Percentiles rank a stretch among this genome's conserved stretches.
Evolutionary conservation across 352 stramenopile genomes (phyloP).

Genomic region (Thalassiosira delicatula): DNA sequence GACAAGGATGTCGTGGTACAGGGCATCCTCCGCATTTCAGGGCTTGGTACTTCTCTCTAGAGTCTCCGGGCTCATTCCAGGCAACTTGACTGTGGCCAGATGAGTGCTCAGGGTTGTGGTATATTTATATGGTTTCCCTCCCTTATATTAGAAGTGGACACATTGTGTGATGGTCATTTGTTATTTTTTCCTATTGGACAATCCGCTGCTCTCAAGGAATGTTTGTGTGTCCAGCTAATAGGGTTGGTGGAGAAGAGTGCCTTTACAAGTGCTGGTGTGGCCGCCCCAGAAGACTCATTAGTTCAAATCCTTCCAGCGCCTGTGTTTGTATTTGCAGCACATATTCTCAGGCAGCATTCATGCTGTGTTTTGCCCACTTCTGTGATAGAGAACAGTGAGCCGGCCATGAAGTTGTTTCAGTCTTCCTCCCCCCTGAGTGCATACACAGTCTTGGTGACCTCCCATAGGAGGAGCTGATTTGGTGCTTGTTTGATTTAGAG

Average conservation of each 20-base stretch:
- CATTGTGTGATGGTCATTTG: neutral
- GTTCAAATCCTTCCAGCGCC: too few relatives aligned
- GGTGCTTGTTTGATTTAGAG: neutral
- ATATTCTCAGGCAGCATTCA: too few relatives aligned
- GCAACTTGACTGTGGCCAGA: conserved; percentile 24
- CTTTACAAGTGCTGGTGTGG: too few relatives aligned
- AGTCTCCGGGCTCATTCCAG: neutral
- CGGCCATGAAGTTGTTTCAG: too few relatives aligned
- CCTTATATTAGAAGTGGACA: conserved; percentile 31
- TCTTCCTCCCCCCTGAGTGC: neutral
- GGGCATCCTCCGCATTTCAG: conserved; percentile 26
- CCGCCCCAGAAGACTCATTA: too few relatives aligned
- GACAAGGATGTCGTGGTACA: conserved; percentile 16
- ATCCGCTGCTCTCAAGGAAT: neutral
- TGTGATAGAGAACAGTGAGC: too few relatives aligned
- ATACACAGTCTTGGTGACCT: neutral
- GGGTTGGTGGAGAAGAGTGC: too few relatives aligned
- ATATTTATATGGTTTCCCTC: conserved; percentile 39
- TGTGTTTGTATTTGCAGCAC: too few relatives aligned
- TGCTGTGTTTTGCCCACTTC: too few relatives aligned
- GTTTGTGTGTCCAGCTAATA: conserved; percentile 3
- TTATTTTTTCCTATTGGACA: conserved; percentile 13
- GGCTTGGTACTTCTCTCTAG: conserved; percentile 13
- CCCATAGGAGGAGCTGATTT: neutral
- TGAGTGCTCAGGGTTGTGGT: neutral